These are phyloP conservation scores for cucumber (Cucumis sativus) DNA, from an alignment of 306 rosid species.

Conservation along the genomic window Cucumber_9930_V3 NC_026659.2:1388001-1388500, in stretches of 20 bases:
- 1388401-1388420: constrained; percentile 53
- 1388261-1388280: constrained; percentile 31
- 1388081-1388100: constrained; percentile 10
- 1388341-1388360: constrained; percentile 53
- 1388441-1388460: constrained; percentile 85
- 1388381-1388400: constrained; percentile 31
- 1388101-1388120: constrained; percentile 32
- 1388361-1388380: constrained; percentile 65
- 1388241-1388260: constrained; percentile 40
- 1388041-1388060: neutral
- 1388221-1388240: constrained; percentile 56
- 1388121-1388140: constrained; percentile 34
- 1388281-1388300: constrained; percentile 43
- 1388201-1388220: constrained; percentile 44
- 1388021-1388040: constrained; percentile 31
- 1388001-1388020: constrained; percentile 35
- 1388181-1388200: constrained; percentile 56
- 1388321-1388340: constrained; percentile 21
- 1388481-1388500: constrained; percentile 74
- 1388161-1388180: constrained; percentile 23
- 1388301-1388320: constrained; percentile 68
- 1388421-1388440: constrained; percentile 74
- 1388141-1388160: constrained; percentile 22
- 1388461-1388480: constrained; percentile 79
- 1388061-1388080: neutral